These are phyloP conservation scores for Sphagnum contortum DNA, from an alignment of 225 moss, liverwort and hornwort species.

Conservation along the genomic window DNA sequence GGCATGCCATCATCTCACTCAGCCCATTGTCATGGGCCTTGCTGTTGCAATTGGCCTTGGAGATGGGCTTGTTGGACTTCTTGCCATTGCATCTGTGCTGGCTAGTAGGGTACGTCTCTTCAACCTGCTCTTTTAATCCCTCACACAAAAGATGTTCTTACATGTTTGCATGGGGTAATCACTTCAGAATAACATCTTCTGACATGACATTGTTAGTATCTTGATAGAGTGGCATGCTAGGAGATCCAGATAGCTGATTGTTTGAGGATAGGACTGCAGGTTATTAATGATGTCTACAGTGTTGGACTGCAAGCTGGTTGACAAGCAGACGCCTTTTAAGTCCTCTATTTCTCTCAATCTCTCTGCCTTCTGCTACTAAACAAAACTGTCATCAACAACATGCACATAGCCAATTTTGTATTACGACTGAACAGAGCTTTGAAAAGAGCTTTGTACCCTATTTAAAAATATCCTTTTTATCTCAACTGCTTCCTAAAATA, in stretches of 20 bases:
- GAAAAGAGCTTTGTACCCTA: too few relatives aligned
- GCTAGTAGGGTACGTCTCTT: conserved; percentile 56
- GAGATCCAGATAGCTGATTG: not conserved
- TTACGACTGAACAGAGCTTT: too few relatives aligned
- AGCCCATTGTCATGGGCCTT: conserved; percentile 80
- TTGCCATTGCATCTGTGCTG: conserved; percentile 80
- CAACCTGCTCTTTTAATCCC: too few relatives aligned
- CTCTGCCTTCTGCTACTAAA: not conserved
- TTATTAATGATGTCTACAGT: conserved; percentile 98
- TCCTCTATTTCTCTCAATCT: too few relatives aligned
- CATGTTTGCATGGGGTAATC: too few relatives aligned
- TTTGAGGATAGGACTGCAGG: conserved; percentile 25
- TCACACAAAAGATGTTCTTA: too few relatives aligned
- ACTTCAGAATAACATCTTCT: too few relatives aligned
- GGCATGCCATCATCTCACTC: conserved; percentile 99
- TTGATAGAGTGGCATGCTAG: too few relatives aligned
- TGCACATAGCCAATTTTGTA: too few relatives aligned
- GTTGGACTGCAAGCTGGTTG: conserved; percentile 97
- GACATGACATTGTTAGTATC: too few relatives aligned
- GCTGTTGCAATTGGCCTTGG: conserved; percentile 77
- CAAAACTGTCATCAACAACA: not conserved
- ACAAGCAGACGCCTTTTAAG: conserved; percentile 70
- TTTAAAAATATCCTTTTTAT: too few relatives aligned
- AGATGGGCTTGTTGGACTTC: conserved; percentile 86
- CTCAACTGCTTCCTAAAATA: too few relatives aligned